These are phyloP conservation scores for Colletotrichum tamarilloi DNA, from an alignment of 2,329 filamentous ascomycete species.

Conservation along the genomic window DNA sequence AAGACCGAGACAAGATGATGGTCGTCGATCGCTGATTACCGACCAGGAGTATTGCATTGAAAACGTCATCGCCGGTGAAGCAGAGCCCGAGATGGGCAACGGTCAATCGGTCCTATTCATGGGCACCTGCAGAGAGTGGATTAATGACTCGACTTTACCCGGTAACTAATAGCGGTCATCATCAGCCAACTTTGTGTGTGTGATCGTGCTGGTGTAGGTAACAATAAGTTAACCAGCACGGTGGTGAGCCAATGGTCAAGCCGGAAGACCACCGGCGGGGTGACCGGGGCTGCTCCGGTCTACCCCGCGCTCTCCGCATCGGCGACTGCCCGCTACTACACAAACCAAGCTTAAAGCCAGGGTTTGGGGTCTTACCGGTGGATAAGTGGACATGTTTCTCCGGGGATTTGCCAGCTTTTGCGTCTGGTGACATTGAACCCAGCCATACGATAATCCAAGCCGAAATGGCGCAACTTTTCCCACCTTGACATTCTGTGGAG, in stretches of 20 bases:
- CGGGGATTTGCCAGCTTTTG: no score
- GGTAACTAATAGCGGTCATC: background rate
- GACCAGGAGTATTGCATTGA: no score
- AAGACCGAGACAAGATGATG: background rate
- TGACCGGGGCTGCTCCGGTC: background rate
- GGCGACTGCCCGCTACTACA: background rate
- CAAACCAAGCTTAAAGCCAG: background rate
- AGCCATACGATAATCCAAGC: background rate
- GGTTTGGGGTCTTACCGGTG: background rate
- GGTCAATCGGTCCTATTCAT: conserved; percentile 19
- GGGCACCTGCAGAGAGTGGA: background rate
- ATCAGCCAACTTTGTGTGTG: background rate
- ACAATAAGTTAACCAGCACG: background rate
- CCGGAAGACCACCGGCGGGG: background rate
- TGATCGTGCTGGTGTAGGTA: background rate
- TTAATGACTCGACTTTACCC: conserved; percentile 23
- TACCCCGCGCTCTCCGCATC: no score
- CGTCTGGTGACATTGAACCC: background rate
- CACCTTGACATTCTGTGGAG: background rate
- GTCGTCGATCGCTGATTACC: background rate
- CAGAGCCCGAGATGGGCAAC: conserved; percentile 7
- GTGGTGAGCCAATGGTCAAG: background rate
- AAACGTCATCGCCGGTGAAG: conserved; percentile 9
- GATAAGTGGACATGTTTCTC: no score
- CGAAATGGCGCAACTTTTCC: conserved; percentile 15